Evolutionary conservation across 78 protist species (phyloP).

Genomic region (Dictyostelium capitatum): DNA sequence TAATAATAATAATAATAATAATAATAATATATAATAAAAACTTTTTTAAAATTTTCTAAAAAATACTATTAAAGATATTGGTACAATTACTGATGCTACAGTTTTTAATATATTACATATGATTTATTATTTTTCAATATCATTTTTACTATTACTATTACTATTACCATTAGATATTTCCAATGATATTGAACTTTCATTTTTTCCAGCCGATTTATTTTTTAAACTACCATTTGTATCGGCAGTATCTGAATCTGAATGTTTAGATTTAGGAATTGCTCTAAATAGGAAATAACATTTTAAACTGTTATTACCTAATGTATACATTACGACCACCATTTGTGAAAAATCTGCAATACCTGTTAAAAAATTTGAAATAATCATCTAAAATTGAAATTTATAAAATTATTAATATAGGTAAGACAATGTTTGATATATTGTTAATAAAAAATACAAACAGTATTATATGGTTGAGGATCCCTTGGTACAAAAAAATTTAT

Average conservation of each 20-base stretch:
- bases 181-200: neutral
- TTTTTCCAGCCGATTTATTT: neutral
- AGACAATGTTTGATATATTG: neutral
- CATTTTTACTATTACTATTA: neutral
- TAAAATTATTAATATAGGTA: neutral
- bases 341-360: neutral
- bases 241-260: neutral
- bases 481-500: conserved; percentile 9
- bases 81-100: too few relatives aligned
- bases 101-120: too few relatives aligned
- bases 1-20: neutral
- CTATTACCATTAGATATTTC: neutral
- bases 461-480: neutral
- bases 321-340: neutral
- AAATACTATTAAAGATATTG: too few relatives aligned
- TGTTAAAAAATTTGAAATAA: conserved; percentile 3
- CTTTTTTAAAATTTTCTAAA: neutral
- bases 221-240: neutral
- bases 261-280: neutral
- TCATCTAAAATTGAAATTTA: neutral
- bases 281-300: neutral
- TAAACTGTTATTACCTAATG: neutral
- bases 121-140: too few relatives aligned
- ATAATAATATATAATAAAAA: neutral
- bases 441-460: neutral